These are phyloP conservation scores for Aspergillus luchuensis DNA, from an alignment of 2,329 filamentous ascomycete species.

Conservation along the genomic window DNA sequence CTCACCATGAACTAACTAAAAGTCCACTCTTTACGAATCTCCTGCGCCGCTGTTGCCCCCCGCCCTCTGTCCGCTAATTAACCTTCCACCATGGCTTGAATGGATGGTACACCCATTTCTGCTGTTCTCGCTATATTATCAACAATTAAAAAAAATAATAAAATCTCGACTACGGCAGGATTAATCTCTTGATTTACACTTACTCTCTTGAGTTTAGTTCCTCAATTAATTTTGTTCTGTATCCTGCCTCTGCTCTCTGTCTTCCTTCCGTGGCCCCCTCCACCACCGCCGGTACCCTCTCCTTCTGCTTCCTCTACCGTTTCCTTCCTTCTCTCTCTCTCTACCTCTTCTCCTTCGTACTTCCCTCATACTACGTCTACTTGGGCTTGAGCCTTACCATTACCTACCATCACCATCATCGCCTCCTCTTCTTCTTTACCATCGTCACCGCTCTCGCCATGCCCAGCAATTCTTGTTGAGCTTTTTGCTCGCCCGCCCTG, in stretches of 20 bases:
- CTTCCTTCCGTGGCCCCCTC: background rate
- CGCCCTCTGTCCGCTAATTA: slow-evolving; percentile 1
- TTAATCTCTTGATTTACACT: background rate
- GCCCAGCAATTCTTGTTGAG: slow-evolving; percentile 10
- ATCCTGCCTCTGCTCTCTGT: background rate
- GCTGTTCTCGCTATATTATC: background rate
- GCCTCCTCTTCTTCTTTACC: background rate
- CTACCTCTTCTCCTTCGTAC: background rate
- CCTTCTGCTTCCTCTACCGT: background rate
- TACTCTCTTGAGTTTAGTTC: background rate
- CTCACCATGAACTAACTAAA: background rate
- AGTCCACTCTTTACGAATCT: background rate
- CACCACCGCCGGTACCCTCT: background rate
- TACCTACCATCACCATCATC: background rate
- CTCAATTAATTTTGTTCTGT: background rate
- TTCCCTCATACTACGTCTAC: background rate
- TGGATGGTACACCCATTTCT: background rate
- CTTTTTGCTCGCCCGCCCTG: slow-evolving; percentile 4
- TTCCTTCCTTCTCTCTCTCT: background rate
- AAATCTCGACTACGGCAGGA: background rate
- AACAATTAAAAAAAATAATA: background rate
- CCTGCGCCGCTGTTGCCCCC: background rate
- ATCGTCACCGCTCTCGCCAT: slow-evolving; percentile 9
- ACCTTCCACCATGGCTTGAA: slow-evolving; percentile 1
- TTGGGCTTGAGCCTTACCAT: background rate